A percentile compares a stretch with the other conserved stretches of the same genome.
Conservation (phyloP, 2,329 filamentous ascomycete species). For the Fonsecaea erecta region DNA sequence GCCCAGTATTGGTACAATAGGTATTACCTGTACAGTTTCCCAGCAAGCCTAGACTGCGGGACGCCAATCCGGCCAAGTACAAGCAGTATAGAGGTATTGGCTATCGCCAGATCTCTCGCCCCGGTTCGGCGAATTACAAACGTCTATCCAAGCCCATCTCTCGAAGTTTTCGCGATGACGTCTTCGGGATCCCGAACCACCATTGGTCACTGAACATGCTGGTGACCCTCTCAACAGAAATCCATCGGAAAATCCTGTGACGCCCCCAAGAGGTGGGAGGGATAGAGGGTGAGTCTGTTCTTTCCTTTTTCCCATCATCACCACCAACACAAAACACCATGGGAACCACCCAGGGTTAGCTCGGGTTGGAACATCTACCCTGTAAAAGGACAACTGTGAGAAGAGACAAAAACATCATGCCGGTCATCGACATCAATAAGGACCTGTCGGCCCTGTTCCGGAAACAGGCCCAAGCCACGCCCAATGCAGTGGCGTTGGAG, state of each 20-base stretch:
- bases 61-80: slow-evolving; percentile 1
- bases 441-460: slow-evolving; percentile 74
- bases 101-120: background rate
- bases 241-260: background rate
- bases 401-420: no score
- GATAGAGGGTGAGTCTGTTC: background rate
- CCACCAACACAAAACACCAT: background rate
- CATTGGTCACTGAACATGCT: slow-evolving; percentile 9
- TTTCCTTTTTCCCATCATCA: slow-evolving; percentile 1
- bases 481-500: slow-evolving; percentile 72
- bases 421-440: slow-evolving; percentile 71
- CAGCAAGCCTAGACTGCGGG: background rate
- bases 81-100: background rate
- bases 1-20: background rate
- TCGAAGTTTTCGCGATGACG: slow-evolving; percentile 14
- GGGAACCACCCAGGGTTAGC: background rate
- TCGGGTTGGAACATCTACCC: background rate
- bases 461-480: slow-evolving; percentile 70
- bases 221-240: slow-evolving; percentile 9
- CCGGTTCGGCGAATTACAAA: slow-evolving; percentile 6
- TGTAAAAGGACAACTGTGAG: background rate
- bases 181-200: slow-evolving; percentile 1
- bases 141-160: slow-evolving; percentile 2
- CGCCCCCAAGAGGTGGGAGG: background rate
- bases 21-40: background rate